These are phyloP conservation scores for Castanospermum australe DNA, from an alignment of 306 rosid species.

Conservation along the genomic window DNA sequence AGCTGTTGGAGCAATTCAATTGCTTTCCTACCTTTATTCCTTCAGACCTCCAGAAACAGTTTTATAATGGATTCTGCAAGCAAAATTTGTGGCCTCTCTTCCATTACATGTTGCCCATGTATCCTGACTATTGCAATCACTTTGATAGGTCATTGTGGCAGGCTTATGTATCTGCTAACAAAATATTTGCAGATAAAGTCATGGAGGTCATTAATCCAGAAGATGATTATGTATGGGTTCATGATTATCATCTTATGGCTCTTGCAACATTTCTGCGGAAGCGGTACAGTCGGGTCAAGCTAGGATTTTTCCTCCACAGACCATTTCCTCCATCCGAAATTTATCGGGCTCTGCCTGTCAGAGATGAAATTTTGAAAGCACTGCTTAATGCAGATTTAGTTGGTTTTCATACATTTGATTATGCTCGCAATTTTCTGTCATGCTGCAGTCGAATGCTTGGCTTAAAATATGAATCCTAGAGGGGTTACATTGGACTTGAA, in stretches of 20 bases:
- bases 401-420: constrained; percentile 72
- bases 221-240: constrained; percentile 70
- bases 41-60: constrained; percentile 44
- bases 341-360: constrained; percentile 58
- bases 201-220: constrained; percentile 60
- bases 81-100: constrained; percentile 73
- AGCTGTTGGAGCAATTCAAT: constrained; percentile 54
- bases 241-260: constrained; percentile 80
- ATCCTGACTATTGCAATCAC: constrained; percentile 47
- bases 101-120: constrained; percentile 70
- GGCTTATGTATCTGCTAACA: constrained; percentile 70
- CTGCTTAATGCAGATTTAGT: constrained; percentile 62
- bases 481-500: constrained; percentile 68
- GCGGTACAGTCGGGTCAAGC: constrained; percentile 45
- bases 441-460: constrained; percentile 75
- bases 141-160: constrained; percentile 61
- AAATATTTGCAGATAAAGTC: constrained; percentile 55
- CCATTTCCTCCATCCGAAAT: constrained; percentile 76
- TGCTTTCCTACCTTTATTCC: constrained; percentile 67
- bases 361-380: constrained; percentile 60
- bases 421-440: constrained; percentile 67
- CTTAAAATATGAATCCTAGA: constrained; percentile 59
- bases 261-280: constrained; percentile 60
- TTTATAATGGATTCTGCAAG: constrained; percentile 76
- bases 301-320: constrained; percentile 68